These are phyloP conservation scores for Hypoxylon sp. DNA, from an alignment of 2,329 filamentous ascomycete species.

Conservation along the genomic window DNA sequence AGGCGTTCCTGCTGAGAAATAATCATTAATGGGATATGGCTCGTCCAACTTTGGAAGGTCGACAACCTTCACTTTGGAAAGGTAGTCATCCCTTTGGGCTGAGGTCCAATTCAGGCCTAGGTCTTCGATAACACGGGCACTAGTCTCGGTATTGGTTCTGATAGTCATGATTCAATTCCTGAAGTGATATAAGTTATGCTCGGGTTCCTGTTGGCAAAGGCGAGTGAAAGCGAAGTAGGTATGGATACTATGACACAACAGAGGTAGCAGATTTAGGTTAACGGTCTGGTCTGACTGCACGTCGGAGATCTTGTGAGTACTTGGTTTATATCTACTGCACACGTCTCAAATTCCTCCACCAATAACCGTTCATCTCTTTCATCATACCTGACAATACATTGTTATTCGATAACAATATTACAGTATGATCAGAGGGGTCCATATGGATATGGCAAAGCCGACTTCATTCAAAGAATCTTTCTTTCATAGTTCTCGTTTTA, in stretches of 20 bases:
- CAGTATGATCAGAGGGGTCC: background rate
- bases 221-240: background rate
- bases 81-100: conserved; percentile 19
- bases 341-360: background rate
- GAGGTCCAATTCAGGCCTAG: conserved; percentile 34
- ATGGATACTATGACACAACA: background rate
- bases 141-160: background rate
- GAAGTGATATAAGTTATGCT: background rate
- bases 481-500: background rate
- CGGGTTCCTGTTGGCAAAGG: background rate
- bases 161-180: background rate
- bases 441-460: background rate
- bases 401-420: background rate
- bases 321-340: background rate
- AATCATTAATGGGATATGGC: background rate
- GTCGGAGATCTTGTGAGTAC: background rate
- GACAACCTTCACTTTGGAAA: conserved; percentile 19
- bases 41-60: background rate
- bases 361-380: background rate
- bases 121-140: background rate
- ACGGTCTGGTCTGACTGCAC: no score
- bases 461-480: background rate
- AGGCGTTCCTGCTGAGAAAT: background rate
- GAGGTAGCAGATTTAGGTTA: background rate
- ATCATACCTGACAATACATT: background rate